These are phyloP conservation scores for Neurospora discreta DNA, from an alignment of 495 filamentous ascomycete genomes.

Conservation along the genomic window DNA sequence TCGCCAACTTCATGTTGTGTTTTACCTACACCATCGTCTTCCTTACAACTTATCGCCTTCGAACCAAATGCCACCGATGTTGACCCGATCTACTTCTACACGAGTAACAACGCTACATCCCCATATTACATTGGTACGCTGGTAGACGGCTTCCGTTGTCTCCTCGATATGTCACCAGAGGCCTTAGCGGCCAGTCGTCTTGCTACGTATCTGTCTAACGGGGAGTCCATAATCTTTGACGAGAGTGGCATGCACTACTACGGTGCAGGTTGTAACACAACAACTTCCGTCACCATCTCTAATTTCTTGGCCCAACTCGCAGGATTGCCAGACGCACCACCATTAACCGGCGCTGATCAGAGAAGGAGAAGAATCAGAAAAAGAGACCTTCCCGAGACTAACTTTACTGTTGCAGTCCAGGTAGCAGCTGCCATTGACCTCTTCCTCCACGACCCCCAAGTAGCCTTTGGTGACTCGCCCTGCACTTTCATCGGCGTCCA, in stretches of 20 bases:
- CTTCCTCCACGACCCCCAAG: conserved; percentile 2
- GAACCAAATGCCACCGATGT: not conserved
- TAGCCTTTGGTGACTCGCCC: conserved; percentile 9
- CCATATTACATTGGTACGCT: conserved; percentile 11
- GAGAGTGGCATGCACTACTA: conserved; percentile 13
- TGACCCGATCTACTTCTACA: conserved; percentile 11
- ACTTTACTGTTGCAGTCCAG: conserved; percentile 13
- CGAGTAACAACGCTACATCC: conserved; percentile 7
- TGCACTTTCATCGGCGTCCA: conserved; percentile 3
- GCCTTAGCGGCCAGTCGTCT: conserved; percentile 6
- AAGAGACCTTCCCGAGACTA: conserved; percentile 1
- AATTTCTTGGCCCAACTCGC: conserved; percentile 10
- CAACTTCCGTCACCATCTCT: conserved; percentile 6
- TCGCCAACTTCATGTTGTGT: conserved; percentile 14
- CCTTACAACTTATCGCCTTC: conserved; percentile 9
- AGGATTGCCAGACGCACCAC: not conserved
- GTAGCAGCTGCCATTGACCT: conserved; percentile 4
- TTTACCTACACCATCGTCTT: conserved; percentile 8
- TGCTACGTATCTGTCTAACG: not conserved
- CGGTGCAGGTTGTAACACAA: conserved; percentile 4
- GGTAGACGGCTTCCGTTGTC: conserved; percentile 4
- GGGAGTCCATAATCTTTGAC: conserved; percentile 12
- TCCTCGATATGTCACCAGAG: conserved; percentile 13
- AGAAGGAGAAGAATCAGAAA: not conserved
- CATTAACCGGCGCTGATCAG: not conserved